Conservation (phyloP, 257 asterid species). For the Lycium ferocissimum region DNA sequence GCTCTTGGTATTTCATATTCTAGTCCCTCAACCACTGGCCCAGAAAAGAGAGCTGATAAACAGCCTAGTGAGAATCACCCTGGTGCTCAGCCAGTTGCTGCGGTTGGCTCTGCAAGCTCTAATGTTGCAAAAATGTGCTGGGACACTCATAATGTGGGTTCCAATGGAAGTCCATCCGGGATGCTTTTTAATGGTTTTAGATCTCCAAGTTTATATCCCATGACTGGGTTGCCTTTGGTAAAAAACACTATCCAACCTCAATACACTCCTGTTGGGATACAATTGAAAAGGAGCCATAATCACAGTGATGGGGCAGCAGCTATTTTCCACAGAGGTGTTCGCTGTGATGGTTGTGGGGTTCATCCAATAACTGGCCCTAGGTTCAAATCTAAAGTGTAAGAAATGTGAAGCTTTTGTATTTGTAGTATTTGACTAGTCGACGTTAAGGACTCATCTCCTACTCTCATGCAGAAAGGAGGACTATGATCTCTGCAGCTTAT, state of each 20-base stretch:
- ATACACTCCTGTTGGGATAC: conserved; percentile 33
- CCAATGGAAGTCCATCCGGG: not conserved
- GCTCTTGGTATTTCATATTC: conserved; percentile 28
- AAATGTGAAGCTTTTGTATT: not conserved
- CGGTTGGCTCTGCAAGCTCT: not conserved
- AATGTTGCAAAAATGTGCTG: no score
- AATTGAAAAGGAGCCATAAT: conserved; percentile 38
- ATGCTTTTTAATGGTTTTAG: not conserved
- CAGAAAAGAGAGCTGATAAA: not conserved
- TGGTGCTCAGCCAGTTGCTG: conserved; percentile 11
- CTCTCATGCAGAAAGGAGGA: conserved; percentile 66
- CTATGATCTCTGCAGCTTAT: conserved; percentile 77
- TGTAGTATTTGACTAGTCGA: not conserved
- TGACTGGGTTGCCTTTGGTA: conserved; percentile 42
- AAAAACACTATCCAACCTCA: conserved; percentile 37
- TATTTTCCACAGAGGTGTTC: conserved; percentile 73
- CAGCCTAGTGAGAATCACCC: not conserved
- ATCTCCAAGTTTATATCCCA: not conserved
- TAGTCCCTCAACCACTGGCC: conserved; percentile 19
- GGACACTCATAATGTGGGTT: no score
- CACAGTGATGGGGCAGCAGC: conserved; percentile 44
- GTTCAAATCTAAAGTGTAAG: conserved; percentile 92
- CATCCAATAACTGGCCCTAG: conserved; percentile 86
- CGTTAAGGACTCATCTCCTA: conserved; percentile 9
- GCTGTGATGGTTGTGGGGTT: conserved; percentile 88